Evolutionary conservation across 768 basidiomycete genomes (phyloP), one percentile per base, ranked within the genome.

Genomic region (Tubosaeta sp.): DNA sequence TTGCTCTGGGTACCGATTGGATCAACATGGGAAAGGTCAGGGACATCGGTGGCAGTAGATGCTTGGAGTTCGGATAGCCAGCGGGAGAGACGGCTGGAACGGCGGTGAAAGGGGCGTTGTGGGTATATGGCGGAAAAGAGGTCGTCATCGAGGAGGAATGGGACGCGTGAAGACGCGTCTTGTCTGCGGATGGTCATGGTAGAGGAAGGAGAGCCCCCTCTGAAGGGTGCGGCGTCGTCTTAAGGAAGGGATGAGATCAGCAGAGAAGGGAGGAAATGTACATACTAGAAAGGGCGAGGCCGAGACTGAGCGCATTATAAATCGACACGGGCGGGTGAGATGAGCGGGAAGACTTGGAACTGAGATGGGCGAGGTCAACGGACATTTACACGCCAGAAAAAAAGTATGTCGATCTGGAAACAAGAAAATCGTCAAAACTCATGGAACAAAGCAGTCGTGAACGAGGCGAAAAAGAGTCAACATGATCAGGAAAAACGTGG

Each of bases 41-140:
- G 45, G 32, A 56, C 44, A 29, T 59, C 60, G n/a, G 40, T 3
- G 40, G 14, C 24, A 14, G 40, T 16, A 11, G 56, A 44, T 10
- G 59, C 44, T 48, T 69, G 71, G 46, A 76, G 70, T 19, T 77
- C 76, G 3, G 59, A 64, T 16, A 78, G 66, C 76, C 76, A 78
- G n/a, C 63, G 70, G 32, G 74, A 71, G 35, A 76, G 58, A 46
- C 64, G 74, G 54, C 71, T 73, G 14, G 73, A 68, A 32, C 70
- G 69, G 18, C 69, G 71, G 16, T 64, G 66, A 53, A 72, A 55
- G 9, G 53, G 48, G n/a, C 34, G 38, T 0, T 52, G 16, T 5
- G 54, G 29, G 39, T 34, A 18, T 9, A 34, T 13, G 30, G 30
- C 12, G 21, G 53, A 39, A 6, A 48, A 43, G 0, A 46, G 19